Evolutionary conservation across 352 stramenopile species (phyloP).

Genomic region (Pythium plurisporium): DNA sequence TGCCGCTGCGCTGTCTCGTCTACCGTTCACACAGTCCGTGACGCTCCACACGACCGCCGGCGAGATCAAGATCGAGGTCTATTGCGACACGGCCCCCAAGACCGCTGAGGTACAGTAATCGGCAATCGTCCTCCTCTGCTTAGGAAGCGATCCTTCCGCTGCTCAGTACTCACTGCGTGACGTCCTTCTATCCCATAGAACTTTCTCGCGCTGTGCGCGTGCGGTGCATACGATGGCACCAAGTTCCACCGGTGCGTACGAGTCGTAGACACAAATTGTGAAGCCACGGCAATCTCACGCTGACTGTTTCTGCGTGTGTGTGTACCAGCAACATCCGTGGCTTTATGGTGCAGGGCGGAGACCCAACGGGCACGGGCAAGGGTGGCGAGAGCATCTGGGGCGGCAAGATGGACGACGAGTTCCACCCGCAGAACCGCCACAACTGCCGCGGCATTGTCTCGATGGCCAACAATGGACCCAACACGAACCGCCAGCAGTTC

Average conservation of each 20-base stretch:
- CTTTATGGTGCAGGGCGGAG: constrained; percentile 88
- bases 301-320: neutral
- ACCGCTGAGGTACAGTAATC: constrained; percentile 63
- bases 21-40: constrained; percentile 69
- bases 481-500: constrained; percentile 96
- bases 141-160: neutral
- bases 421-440: constrained; percentile 87
- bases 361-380: constrained; percentile 90
- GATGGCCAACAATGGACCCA: constrained; percentile 90
- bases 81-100: constrained; percentile 90
- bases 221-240: constrained; percentile 87
- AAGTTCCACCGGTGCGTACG: constrained; percentile 80
- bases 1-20: neutral
- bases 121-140: neutral
- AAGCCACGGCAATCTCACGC: neutral
- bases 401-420: constrained; percentile 88
- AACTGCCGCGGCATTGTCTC: constrained; percentile 89
- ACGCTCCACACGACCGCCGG: constrained; percentile 94
- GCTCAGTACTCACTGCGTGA: neutral
- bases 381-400: constrained; percentile 90
- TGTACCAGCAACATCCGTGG: constrained; percentile 77
- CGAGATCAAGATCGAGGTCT: constrained; percentile 97
- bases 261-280: neutral
- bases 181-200: no score
- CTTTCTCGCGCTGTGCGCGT: constrained; percentile 94